These are phyloP conservation scores for Colletotrichum orchidophilum DNA, from an alignment of 2,329 filamentous ascomycete genomes.

Conservation along the genomic window DNA sequence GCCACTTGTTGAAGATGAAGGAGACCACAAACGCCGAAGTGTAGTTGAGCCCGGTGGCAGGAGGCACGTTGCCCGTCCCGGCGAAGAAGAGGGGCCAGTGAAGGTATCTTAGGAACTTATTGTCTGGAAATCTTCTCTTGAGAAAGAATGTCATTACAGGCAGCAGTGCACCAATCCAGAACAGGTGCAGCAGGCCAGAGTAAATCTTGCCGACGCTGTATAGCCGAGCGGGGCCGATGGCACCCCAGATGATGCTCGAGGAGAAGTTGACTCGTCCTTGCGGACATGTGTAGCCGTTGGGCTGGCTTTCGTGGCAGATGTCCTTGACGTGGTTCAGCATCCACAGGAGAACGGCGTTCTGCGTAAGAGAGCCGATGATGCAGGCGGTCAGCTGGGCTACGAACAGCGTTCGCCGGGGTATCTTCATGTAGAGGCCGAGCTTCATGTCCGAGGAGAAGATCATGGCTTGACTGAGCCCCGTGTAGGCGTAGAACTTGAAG, in stretches of 20 bases:
- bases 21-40: constrained; percentile 19
- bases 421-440: constrained; percentile 60
- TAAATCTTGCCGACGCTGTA: constrained; percentile 58
- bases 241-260: constrained; percentile 59
- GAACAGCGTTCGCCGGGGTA: constrained; percentile 67
- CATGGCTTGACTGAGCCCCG: constrained; percentile 47
- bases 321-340: constrained; percentile 46
- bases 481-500: constrained; percentile 47
- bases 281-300: constrained; percentile 58
- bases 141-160: constrained; percentile 26
- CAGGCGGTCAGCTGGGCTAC: constrained; percentile 69
- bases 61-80: constrained; percentile 24
- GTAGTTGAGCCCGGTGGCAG: constrained; percentile 28
- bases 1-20: constrained; percentile 27
- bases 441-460: constrained; percentile 60
- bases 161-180: constrained; percentile 52
- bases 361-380: constrained; percentile 55
- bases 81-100: constrained; percentile 31
- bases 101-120: constrained; percentile 7
- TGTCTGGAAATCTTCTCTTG: constrained; percentile 11
- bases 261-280: constrained; percentile 58
- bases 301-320: constrained; percentile 51
- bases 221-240: constrained; percentile 59
- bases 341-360: constrained; percentile 46
- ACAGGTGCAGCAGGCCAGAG: constrained; percentile 57